Evolutionary conservation across 2,329 filamentous ascomycete genomes (phyloP).

Genomic region (Botrytis elliptica): DNA sequence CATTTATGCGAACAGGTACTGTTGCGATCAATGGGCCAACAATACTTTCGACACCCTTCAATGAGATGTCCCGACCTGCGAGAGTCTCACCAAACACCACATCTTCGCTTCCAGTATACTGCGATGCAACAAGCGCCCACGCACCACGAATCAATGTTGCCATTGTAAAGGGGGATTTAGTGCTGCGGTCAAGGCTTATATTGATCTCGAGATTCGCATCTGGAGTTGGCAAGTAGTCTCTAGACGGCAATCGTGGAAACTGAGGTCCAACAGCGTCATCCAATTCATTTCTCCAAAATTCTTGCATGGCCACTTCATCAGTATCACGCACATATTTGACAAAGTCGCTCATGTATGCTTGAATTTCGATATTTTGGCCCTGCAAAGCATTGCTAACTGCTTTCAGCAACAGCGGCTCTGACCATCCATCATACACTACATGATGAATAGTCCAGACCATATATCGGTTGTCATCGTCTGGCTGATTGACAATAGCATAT

Average conservation of each 20-base stretch:
- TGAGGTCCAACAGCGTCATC: slow-evolving; percentile 47
- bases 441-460: slow-evolving; percentile 58
- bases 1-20: slow-evolving; percentile 37
- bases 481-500: slow-evolving; percentile 29
- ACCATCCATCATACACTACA: slow-evolving; percentile 57
- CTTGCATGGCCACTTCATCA: slow-evolving; percentile 38
- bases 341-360: slow-evolving; percentile 47
- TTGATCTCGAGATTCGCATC: slow-evolving; percentile 47
- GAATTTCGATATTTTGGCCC: slow-evolving; percentile 28
- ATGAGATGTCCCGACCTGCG: slow-evolving; percentile 44
- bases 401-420: slow-evolving; percentile 39
- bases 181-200: slow-evolving; percentile 26
- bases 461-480: slow-evolving; percentile 34
- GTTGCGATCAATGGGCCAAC: slow-evolving; percentile 47
- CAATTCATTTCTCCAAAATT: slow-evolving; percentile 50
- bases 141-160: slow-evolving; percentile 37
- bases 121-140: slow-evolving; percentile 44
- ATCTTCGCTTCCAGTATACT: slow-evolving; percentile 42
- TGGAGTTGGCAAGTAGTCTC: slow-evolving; percentile 46
- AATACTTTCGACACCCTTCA: slow-evolving; percentile 45
- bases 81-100: slow-evolving; percentile 47
- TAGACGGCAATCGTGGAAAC: slow-evolving; percentile 49
- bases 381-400: slow-evolving; percentile 31
- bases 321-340: slow-evolving; percentile 48
- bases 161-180: slow-evolving; percentile 26